Base-by-base conservation (phyloP, 306 rosid species). In the Sophora flavescens region DNA sequence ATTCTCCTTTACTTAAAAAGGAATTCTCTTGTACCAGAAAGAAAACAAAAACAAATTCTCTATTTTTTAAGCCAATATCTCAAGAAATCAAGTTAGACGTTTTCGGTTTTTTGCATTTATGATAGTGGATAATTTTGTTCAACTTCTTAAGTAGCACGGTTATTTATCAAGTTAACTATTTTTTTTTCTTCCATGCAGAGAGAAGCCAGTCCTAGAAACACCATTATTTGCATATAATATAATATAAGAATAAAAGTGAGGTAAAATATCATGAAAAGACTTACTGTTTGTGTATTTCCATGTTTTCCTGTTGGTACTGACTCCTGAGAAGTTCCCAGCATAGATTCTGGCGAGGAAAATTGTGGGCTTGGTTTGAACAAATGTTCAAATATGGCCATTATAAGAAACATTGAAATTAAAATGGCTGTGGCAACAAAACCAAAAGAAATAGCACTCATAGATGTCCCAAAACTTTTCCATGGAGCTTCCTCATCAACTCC, bases 391-490 rank as follows among this genome's bases (percentile, higher is more conserved):
- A 93, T 89, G 78, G 98, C 98, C 97, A 93, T 93, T 81, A 93
- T 87, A 33, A 93, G 90, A 81, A 93, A 93, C 97, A 93, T 93
- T 22, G 98, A 91, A 64, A 93, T 83, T 91, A 93, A 82, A 78
- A 93, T 88, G 32, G 98, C 98, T 0, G 98, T 93, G 78, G 98
- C 98, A 83, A 93, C 98, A 84, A 93, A 91, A 26, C 98, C 97
- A 58, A 87, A 88, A 47, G 96, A 93, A 73, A 93, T 88, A 60
- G 97, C 97, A 80, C 89, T 90, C 97, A 93, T 93, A 5, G 97
- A 93, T 66, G 97, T 84, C 39, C 97, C 98, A 66, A 88, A 85
- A 80, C 82, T 87, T 62, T 78, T 91, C 98, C 97, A 93, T 56
- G 89, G 85, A 80, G 80, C 84, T 80, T 89, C 90, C 58, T 83